These are phyloP conservation scores for Erysimum cheiranthoides DNA, from an alignment of 345 rosid species.

Conservation along the genomic window DNA sequence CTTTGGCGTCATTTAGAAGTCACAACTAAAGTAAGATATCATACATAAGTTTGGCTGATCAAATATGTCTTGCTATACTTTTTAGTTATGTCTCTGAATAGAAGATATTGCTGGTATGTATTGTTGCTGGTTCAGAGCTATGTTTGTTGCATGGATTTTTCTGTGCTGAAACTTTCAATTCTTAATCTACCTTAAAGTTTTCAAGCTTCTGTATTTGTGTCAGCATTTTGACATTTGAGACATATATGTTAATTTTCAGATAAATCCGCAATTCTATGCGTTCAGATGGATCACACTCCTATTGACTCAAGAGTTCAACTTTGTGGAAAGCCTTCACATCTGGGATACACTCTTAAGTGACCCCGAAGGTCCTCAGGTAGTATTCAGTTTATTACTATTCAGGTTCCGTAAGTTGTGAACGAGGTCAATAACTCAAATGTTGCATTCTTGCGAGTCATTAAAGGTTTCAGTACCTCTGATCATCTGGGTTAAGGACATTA, in stretches of 20 bases:
- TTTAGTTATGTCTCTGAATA: background rate
- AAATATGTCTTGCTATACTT: background rate
- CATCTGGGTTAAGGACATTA: constrained; percentile 6
- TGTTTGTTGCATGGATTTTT: background rate
- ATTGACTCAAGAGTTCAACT: constrained; percentile 93
- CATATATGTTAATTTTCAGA: constrained; percentile 55
- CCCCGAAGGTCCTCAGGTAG: constrained; percentile 94
- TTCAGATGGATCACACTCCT: constrained; percentile 99
- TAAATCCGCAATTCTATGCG: constrained; percentile 96
- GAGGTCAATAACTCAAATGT: background rate
- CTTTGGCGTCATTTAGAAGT: constrained; percentile 99
- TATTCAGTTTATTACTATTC: constrained; percentile 7
- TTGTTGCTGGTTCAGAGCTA: constrained; percentile 18
- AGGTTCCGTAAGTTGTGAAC: background rate
- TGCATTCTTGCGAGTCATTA: constrained; percentile 8
- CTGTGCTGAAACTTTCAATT: background rate
- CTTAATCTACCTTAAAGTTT: background rate
- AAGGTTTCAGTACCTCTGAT: background rate
- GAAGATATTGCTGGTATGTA: background rate
- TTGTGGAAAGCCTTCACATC: constrained; percentile 86
- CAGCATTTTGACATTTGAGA: constrained; percentile 20
- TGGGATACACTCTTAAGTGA: constrained; percentile 97
- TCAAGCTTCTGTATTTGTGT: too few species aligned
- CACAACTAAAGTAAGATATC: constrained; percentile 80
- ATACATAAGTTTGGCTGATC: background rate